A percentile compares a stretch with the other conserved stretches of the same genome.
These are phyloP conservation scores for Chrysosporium keratinophilum DNA, from an alignment of 2,329 filamentous ascomycete genomes.

Conservation along the genomic window DNA sequence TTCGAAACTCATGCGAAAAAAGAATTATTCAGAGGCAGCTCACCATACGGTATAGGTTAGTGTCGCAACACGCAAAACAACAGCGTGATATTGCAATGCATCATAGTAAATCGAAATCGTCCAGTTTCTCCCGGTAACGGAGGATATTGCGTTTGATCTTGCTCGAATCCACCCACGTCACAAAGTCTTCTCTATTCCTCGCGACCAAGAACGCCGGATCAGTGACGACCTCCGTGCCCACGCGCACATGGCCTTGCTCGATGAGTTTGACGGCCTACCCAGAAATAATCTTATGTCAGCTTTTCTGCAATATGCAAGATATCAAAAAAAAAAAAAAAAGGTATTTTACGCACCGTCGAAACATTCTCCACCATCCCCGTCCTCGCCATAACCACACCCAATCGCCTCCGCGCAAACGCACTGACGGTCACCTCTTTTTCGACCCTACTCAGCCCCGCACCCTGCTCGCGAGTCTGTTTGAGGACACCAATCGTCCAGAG, in stretches of 20 bases:
- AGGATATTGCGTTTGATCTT: conserved; percentile 97
- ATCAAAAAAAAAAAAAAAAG: conserved; percentile 6
- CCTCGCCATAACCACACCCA: conserved; percentile 85
- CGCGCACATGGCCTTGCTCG: conserved; percentile 86
- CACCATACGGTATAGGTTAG: neutral
- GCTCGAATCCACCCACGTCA: conserved; percentile 90
- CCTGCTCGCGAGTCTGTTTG: conserved; percentile 62
- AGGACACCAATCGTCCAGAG: conserved; percentile 86
- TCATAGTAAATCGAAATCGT: conserved; percentile 87
- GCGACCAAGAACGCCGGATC: conserved; percentile 86
- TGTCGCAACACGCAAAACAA: neutral
- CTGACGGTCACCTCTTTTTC: conserved; percentile 84
- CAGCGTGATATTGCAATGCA: neutral
- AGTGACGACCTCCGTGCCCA: conserved; percentile 80
- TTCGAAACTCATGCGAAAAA: neutral
- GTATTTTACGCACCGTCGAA: conserved; percentile 50
- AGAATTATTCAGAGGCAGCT: neutral
- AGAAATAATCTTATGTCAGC: neutral
- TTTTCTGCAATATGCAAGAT: conserved; percentile 5
- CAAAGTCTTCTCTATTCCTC: conserved; percentile 84
- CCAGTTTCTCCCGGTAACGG: conserved; percentile 87
- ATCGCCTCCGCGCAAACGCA: conserved; percentile 69
- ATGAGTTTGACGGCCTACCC: conserved; percentile 57
- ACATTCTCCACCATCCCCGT: conserved; percentile 87
- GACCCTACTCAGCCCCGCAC: conserved; percentile 57